Conservation (phyloP, 345 rosid genomes). For the Theobroma cacao region DNA sequence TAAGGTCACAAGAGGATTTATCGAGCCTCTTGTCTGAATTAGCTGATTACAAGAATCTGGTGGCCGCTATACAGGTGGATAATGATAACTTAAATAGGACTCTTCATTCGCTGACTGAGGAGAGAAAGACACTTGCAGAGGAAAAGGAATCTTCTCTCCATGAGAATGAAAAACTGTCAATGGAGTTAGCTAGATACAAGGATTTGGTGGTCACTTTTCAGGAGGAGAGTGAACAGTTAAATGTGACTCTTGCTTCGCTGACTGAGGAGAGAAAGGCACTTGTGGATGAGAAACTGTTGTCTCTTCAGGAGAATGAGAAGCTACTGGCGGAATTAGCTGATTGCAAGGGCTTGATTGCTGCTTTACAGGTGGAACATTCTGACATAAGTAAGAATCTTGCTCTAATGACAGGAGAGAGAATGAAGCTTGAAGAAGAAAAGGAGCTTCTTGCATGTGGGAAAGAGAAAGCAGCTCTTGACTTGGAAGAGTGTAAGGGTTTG, state of each 20-base stretch:
- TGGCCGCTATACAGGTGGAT: constrained; percentile 44
- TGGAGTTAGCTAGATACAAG: constrained; percentile 49
- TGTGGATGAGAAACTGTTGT: constrained; percentile 39
- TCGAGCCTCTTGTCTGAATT: constrained; percentile 44
- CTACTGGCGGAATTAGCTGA: constrained; percentile 52
- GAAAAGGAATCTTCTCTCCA: constrained; percentile 33
- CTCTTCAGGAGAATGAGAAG: constrained; percentile 47
- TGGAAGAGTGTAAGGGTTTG: constrained; percentile 45
- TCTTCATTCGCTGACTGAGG: constrained; percentile 46
- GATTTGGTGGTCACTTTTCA: constrained; percentile 35
- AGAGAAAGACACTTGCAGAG: constrained; percentile 44
- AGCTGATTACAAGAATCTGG: constrained; percentile 41
- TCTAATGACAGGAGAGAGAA: constrained; percentile 35
- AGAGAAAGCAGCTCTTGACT: constrained; percentile 39
- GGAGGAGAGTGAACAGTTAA: constrained; percentile 54
- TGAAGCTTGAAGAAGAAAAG: constrained; percentile 53
- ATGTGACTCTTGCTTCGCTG: constrained; percentile 37
- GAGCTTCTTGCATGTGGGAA: constrained; percentile 39
- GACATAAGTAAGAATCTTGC: constrained; percentile 39
- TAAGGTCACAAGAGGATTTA: constrained; percentile 44
- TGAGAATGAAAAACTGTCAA: constrained; percentile 55
- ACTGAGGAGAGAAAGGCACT: constrained; percentile 47
- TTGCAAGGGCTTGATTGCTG: constrained; percentile 44
- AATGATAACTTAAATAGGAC: constrained; percentile 47
- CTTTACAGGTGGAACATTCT: constrained; percentile 52